Percentiles rank a stretch among this genome's conserved stretches.
Conservation (phyloP, 2,329 filamentous ascomycete genomes). For the Sarocladium brachiariae region DNA sequence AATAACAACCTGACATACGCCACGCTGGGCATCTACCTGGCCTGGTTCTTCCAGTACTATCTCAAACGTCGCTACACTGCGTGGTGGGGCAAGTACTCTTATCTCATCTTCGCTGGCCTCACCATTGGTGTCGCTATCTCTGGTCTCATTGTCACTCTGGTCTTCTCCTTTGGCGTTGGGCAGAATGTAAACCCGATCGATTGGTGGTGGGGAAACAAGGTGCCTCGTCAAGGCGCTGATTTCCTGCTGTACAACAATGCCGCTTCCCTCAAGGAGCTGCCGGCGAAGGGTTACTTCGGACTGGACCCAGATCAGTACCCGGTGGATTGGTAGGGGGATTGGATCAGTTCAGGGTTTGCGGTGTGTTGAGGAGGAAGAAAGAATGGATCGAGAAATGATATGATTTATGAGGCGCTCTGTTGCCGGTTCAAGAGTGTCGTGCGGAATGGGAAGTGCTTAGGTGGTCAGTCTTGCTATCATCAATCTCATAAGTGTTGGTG, state of each 20-base stretch:
- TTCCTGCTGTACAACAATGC: slow-evolving; percentile 16
- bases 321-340: slow-evolving; percentile 20
- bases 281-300: slow-evolving; percentile 14
- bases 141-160: slow-evolving; percentile 14
- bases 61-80: slow-evolving; percentile 20
- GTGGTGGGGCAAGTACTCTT: slow-evolving; percentile 24
- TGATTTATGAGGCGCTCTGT: no score
- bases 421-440: no score
- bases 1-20: slow-evolving; percentile 23
- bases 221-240: slow-evolving; percentile 14
- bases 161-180: slow-evolving; percentile 17
- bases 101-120: slow-evolving; percentile 20
- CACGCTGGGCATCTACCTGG: slow-evolving; percentile 22
- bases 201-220: slow-evolving; percentile 14
- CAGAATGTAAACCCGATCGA: slow-evolving; percentile 8
- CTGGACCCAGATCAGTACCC: slow-evolving; percentile 13
- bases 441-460: no score
- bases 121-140: slow-evolving; percentile 15
- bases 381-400: no score
- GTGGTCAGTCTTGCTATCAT: no score
- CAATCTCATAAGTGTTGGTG: no score
- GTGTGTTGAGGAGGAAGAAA: no score
- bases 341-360: no score
- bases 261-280: slow-evolving; percentile 12
- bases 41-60: slow-evolving; percentile 21